Evolutionary conservation across 2,329 filamentous ascomycete species (phyloP), one percentile per base, ranked within the genome.

Genomic region (Xylariaceae sp.): DNA sequence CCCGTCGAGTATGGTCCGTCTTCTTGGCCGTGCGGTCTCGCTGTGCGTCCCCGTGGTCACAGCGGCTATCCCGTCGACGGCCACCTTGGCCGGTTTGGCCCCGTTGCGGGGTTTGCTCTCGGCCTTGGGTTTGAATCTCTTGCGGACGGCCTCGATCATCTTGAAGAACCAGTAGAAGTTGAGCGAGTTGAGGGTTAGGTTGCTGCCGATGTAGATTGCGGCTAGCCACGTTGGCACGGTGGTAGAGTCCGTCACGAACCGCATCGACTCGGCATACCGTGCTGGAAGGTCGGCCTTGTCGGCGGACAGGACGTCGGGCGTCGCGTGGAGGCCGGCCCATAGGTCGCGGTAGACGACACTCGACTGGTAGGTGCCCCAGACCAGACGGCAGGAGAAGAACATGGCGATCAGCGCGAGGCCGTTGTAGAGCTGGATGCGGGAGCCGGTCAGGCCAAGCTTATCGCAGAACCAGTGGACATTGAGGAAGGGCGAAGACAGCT

Each of bases 401-500:
- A 81, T 88, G 60, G 76, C 70, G 49, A 92, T 81, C 3, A 94
- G 81, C 53, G 81, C 66, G 57, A 91, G 76, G 62, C 89, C 89
- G 65, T 94, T 94, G 71, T 89, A 84, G 26, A 92, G 79, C 73
- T 94, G 89, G 21, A 83, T 71, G 49, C 76, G 78, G 18, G 85
- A 84, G 34, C 89, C 89, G 0, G 89, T 94, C 78, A 90, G 84
- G 65, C 83, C 80, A 55, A 92, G 75, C 75, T 95, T 95, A 72
- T 95, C 89, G 72, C 88, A 89, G 75, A 94, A 94, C 89, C 89
- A 95, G 76, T 95, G 89, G 67, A 92, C 81, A 68, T 95, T 95
- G 54, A 94, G 79, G 71, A 94, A 92, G 7, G 89, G 88, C 4
- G 86, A 88, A 22, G 88, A 92, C 37, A 95, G 80, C 71, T 95